Conservation (phyloP, 1,139 yeast species). For the Candida sojae region DNA sequence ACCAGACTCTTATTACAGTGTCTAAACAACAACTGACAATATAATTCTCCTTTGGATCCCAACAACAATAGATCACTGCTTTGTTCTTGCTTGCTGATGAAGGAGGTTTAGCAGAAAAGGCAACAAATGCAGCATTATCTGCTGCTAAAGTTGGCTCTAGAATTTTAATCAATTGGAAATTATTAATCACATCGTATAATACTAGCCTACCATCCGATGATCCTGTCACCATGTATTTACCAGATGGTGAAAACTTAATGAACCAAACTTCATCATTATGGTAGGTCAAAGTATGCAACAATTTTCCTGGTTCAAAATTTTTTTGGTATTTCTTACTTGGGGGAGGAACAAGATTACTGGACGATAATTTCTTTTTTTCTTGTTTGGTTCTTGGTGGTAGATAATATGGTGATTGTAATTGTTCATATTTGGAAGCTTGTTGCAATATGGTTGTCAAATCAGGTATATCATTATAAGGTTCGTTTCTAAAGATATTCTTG, state of each 20-base stretch:
- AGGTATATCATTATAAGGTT: conserved; percentile 19
- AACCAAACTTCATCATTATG: conserved; percentile 87
- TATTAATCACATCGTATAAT: conserved; percentile 63
- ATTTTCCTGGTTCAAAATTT: conserved; percentile 15
- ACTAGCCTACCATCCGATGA: conserved; percentile 68
- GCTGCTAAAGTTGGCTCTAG: conserved; percentile 33
- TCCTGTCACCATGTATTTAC: conserved; percentile 73
- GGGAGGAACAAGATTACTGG: not conserved
- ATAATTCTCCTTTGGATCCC: conserved; percentile 75
- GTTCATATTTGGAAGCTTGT: conserved; percentile 30
- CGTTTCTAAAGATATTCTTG: conserved; percentile 10
- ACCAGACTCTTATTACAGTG: conserved; percentile 68
- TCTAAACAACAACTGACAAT: conserved; percentile 71
- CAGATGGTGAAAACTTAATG: conserved; percentile 75
- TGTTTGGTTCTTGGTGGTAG: conserved; percentile 32
- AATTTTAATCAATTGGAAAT: conserved; percentile 46
- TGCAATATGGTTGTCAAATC: conserved; percentile 28
- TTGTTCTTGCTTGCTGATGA: conserved; percentile 27
- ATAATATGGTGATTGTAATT: conserved; percentile 31
- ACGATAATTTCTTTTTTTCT: conserved; percentile 8
- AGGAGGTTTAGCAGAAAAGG: conserved; percentile 24
- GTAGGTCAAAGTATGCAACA: conserved; percentile 40
- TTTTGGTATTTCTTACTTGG: conserved; percentile 4
- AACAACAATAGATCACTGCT: conserved; percentile 66
- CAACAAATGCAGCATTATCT: conserved; percentile 31